Base-by-base conservation (phyloP, 441 rosid species). In the Erysimum cheiri region DNA sequence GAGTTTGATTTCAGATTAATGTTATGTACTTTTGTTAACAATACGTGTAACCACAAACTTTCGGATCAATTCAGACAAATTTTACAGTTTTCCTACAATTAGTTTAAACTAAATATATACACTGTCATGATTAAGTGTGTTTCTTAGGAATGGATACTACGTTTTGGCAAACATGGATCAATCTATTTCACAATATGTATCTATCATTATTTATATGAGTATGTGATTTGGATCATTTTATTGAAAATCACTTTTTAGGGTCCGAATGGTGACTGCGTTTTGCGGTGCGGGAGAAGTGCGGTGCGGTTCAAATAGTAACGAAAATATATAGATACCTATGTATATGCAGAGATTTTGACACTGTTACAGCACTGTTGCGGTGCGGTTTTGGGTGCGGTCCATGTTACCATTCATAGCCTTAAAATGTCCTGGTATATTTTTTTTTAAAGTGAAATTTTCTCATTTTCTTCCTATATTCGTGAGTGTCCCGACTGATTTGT, bases 401-500 rank as follows among this genome's bases (percentile, higher is more conserved):
- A n/a, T n/a, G n/a, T n/a, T n/a, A n/a, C n/a, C n/a, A n/a, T n/a
- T n/a, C n/a, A n/a, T n/a, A n/a, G n/a, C n/a, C n/a, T n/a, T n/a
- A n/a, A n/a, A 44, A 35, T 48, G 47, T 22, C 24, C 29, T 24
- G 35, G 47, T 2, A 6, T 14, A 14, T 5, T 10, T 14, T 11
- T 4, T n/a, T 41, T n/a, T 1, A 14, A 11, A 28, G 35, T 64
- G 70, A 13, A 48, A n/a, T 0, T 12, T 6, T 48, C 4, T 24
- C 14, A 49, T 3, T n/a, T 35, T 33, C 1, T n/a, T 0, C 6
- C 6, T 26, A 37, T 54, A 64, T 50, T 15, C 43, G 0, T 7
- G 53, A 47, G 15, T 56, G 76, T 24, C 5, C 48, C 19, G 44
- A 41, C 55, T 58, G 72, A 58, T 56, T 6, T 44, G 70, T 55